Percentiles rank a stretch among this genome's conserved stretches.
Evolutionary conservation across 2,329 filamentous ascomycete genomes (phyloP).

Genomic region (Penicillium sp.): DNA sequence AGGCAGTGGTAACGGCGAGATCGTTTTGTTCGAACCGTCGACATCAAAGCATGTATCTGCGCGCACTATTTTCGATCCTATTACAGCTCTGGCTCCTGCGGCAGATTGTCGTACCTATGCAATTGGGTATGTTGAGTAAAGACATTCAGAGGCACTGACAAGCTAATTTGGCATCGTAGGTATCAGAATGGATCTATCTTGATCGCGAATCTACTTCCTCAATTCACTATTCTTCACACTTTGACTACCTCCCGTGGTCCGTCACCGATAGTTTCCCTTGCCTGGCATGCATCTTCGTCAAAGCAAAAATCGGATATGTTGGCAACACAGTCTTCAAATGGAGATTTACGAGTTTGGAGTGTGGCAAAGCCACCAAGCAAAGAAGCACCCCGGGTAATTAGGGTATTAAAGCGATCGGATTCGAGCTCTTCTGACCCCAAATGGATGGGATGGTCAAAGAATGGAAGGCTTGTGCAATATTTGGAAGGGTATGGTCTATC

Average conservation of each 20-base stretch:
- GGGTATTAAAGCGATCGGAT: conserved; percentile 79
- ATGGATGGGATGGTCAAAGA: conserved; percentile 99
- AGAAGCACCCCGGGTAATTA: conserved; percentile 83
- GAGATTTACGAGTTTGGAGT: conserved; percentile 94
- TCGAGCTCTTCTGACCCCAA: conserved; percentile 74
- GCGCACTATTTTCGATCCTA: conserved; percentile 89
- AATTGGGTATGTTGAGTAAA: conserved; percentile 69
- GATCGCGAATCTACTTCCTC: conserved; percentile 83
- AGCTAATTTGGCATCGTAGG: conserved; percentile 48
- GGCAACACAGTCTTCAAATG: conserved; percentile 86
- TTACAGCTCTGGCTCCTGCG: conserved; percentile 88
- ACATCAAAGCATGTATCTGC: conserved; percentile 91
- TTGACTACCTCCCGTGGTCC: conserved; percentile 80
- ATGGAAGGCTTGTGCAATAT: conserved; percentile 90
- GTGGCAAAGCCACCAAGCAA: conserved; percentile 75
- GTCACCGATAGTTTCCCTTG: conserved; percentile 80
- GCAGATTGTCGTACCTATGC: conserved; percentile 92
- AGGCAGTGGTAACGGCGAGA: conserved; percentile 91
- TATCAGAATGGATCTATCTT: conserved; percentile 95
- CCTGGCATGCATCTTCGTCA: conserved; percentile 95
- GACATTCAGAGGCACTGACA: not conserved
- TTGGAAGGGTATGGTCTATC: conserved; percentile 73
- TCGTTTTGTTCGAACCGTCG: conserved; percentile 90
- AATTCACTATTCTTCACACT: conserved; percentile 92
- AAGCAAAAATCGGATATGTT: conserved; percentile 98